Evolutionary conservation across 495 filamentous ascomycete genomes (phyloP), one percentile per base, ranked within the genome.

Genomic region (Pyrenopolyporus hunteri): DNA sequence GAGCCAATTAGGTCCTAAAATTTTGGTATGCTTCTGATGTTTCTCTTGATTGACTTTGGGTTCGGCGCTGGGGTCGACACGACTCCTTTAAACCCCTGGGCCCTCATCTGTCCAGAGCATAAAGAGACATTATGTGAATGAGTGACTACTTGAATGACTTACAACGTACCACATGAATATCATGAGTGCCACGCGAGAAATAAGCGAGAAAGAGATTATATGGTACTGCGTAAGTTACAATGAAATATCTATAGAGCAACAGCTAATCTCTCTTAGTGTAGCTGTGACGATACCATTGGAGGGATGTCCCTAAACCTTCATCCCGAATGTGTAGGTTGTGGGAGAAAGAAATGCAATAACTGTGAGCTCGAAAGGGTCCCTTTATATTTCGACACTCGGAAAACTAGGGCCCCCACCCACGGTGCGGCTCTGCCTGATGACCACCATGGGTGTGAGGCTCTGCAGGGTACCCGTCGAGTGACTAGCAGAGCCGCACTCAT

Each of bases 151-250:
- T 29, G 14, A 33, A 31, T 29, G 17, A 23, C 23, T n/a, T 29
- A 31, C 6, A 31, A 20, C 16, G 14, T 4, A n/a, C n/a, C n/a
- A 32, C 8, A 23, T 8, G 35, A 25, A 43, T 54, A 17, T 9
- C 6, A 50, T 52, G 45, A 52, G 14, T 6, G 2, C 5, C 2
- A 23, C 10, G 10, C 28, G 28, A 6, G 7, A 16, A 29, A 1
- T 20, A 7, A 16, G 10, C 6, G 3, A 3, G 4, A 25, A 37
- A 31, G n/a, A 23, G 0, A 37, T 23, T 3, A 1, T 52, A 2
- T 59, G 56, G 56, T 46, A 37, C 17, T 59, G 56, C 29, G 56
- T 59, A 59, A 59, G 56, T 59, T 9, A 6, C 31, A 7, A n/a
- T 17, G n/a, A n/a, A n/a, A n/a, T 26, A 47, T 28, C n/a, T 1